These are phyloP conservation scores for Hortaea werneckii DNA, from an alignment of 2,329 filamentous ascomycete genomes.

Conservation along the genomic window DNA sequence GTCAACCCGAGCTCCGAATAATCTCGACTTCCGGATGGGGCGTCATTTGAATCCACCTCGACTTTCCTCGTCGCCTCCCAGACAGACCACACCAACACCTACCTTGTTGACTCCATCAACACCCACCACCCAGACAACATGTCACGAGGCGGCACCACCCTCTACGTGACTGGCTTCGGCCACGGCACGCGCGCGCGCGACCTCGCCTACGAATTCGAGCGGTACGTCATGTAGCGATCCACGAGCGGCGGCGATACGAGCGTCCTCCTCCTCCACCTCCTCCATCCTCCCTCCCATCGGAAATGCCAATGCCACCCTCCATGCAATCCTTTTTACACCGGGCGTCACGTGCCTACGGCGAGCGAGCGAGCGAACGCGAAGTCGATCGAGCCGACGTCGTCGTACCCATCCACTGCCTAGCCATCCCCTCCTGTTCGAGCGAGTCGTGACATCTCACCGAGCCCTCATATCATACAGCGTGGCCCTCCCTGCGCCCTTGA, in stretches of 20 bases:
- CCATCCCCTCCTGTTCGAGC: slow-evolving; percentile 8
- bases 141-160: slow-evolving; percentile 61
- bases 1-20: too few relatives aligned
- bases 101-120: too few relatives aligned
- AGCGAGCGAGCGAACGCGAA: slow-evolving; percentile 5
- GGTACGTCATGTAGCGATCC: slow-evolving; percentile 59
- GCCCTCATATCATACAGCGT: neutral
- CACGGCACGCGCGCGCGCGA: slow-evolving; percentile 97
- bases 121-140: too few relatives aligned
- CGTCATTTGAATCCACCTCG: too few relatives aligned
- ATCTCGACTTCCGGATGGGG: too few relatives aligned
- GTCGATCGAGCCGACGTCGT: neutral
- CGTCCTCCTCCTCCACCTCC: neutral
- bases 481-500: neutral
- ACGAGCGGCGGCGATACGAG: slow-evolving; percentile 4
- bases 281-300: slow-evolving; percentile 2
- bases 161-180: slow-evolving; percentile 99
- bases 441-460: neutral
- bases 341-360: neutral
- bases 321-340: neutral
- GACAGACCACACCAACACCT: too few relatives aligned
- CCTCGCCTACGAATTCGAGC: slow-evolving; percentile 99
- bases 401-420: slow-evolving; percentile 14
- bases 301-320: neutral
- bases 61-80: too few relatives aligned